Evolutionary conservation across 768 basidiomycete genomes (phyloP), one percentile per base, ranked within the genome.

Genomic region (Termitomyces sp.): DNA sequence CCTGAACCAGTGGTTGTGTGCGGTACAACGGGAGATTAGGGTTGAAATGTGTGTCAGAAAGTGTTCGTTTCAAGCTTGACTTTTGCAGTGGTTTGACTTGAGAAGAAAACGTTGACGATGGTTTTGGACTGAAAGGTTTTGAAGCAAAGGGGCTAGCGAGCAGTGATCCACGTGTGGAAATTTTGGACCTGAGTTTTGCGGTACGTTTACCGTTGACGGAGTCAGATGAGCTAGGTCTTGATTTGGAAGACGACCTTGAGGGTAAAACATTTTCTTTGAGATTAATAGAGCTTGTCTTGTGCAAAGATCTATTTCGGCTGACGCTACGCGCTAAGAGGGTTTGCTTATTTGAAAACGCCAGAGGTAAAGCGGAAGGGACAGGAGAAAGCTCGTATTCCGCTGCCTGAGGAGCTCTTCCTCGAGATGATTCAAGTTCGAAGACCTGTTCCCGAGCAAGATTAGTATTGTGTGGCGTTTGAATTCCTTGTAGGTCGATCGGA

Each of bases 121-220:
- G 11, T 42, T 52, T 45, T 8, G 65, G 66, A 38, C 66, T 70
- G 29, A 64, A 57, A 32, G 66, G 66, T 43, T 61, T 65, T 8
- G 67, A 68, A 4, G 60, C 55, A 38, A 68, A 70, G 42, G 69
- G 69, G 25, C 69, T 70, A 17, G 67, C 69, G n/a, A 70, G 69
- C 17, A 40, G 25, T 31, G 25, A 11, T 40, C 51, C 46, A 36
- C 31, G n/a, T 5, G 49, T 15, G 52, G n/a, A 54, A 17, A 34
- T 34, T 45, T 54, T 60, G 11, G 50, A 50, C 45, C 59, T 62
- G 12, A 55, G 47, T 56, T 51, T 55, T n/a, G 56, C 42, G 11
- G 0, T n/a, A 31, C 29, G 54, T 49, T 37, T 57, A 15, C 14
- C 32, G 8, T 15, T 32, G 25, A 17, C 40, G 4, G 56, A 38